phyloP scores from a whole-genome alignment of 2,329 filamentous ascomycete genomes.

The Macroventuria anomochaeta region DNA sequence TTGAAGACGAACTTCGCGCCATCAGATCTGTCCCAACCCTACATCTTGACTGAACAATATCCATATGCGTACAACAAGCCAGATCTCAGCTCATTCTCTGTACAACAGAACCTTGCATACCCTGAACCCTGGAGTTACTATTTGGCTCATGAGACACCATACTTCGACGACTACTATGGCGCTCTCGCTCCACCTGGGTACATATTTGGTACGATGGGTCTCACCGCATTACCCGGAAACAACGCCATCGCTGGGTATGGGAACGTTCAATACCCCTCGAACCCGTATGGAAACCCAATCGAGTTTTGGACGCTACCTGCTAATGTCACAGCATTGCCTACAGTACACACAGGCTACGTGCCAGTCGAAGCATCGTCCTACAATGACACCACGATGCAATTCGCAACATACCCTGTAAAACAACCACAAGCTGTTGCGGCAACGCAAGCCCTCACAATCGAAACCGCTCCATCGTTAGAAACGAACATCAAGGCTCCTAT shows the following conservation, averaged over 20 bases:
- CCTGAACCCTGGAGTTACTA: slow-evolving; percentile 9
- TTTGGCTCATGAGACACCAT: slow-evolving; percentile 1
- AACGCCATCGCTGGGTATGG: not conserved
- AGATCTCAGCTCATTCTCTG: not conserved
- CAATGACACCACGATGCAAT: not conserved
- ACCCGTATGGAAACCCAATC: not conserved
- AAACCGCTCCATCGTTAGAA: not conserved
- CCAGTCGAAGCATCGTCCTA: not conserved
- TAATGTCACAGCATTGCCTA: not conserved
- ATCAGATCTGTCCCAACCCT: not conserved
- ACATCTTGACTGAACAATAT: not conserved
- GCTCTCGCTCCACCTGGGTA: not conserved
- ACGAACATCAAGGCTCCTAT: not conserved
- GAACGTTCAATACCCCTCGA: not conserved
- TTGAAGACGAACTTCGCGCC: not conserved
- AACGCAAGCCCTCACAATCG: not conserved
- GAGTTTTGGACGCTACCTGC: not conserved
- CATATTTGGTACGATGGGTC: not conserved
- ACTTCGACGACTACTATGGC: not conserved
- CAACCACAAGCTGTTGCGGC: not conserved
- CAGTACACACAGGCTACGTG: not conserved
- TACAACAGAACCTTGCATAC: not conserved
- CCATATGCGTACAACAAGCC: not conserved
- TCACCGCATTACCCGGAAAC: slow-evolving; percentile 2
- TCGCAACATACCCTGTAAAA: not conserved